Conservation (phyloP, 768 basidiomycete genomes). For the Mycena latifolia region DNA sequence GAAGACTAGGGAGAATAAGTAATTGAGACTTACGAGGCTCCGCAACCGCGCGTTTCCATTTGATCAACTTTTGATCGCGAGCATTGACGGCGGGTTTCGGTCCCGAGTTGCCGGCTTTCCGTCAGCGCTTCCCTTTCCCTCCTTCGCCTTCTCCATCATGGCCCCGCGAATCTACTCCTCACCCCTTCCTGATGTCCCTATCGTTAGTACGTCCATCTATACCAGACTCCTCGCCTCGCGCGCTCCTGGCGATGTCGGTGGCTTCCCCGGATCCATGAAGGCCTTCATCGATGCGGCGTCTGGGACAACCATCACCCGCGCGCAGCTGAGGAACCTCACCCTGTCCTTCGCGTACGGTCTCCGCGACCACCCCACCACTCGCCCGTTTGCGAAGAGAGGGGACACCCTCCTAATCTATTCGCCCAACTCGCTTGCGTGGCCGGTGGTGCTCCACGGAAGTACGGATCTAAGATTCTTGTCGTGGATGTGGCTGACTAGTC, state of each 20-base stretch:
- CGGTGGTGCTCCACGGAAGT: slow-evolving; percentile 56
- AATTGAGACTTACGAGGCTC: too few species aligned
- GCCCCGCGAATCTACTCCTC: slow-evolving; percentile 41
- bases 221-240: slow-evolving; percentile 38
- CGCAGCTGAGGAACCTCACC: slow-evolving; percentile 32
- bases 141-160: slow-evolving; percentile 15
- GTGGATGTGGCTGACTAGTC: background rate
- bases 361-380: slow-evolving; percentile 37
- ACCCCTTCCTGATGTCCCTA: slow-evolving; percentile 33
- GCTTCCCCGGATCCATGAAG: slow-evolving; percentile 21
- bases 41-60: too few species aligned
- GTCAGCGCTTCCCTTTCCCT: too few species aligned
- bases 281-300: slow-evolving; percentile 41
- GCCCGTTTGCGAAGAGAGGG: slow-evolving; percentile 47
- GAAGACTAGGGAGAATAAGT: too few species aligned
- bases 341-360: slow-evolving; percentile 41
- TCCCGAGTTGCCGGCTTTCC: too few species aligned
- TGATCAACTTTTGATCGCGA: too few species aligned
- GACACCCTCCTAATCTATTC: slow-evolving; percentile 66
- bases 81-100: too few species aligned
- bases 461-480: slow-evolving; percentile 1
- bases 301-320: slow-evolving; percentile 36
- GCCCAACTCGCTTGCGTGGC: slow-evolving; percentile 67
- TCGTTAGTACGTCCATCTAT: slow-evolving; percentile 39
- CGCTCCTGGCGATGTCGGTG: slow-evolving; percentile 32